Evolutionary conservation across 2,329 filamentous ascomycete genomes (phyloP).

Genomic region (Lasiodiplodia citricola): DNA sequence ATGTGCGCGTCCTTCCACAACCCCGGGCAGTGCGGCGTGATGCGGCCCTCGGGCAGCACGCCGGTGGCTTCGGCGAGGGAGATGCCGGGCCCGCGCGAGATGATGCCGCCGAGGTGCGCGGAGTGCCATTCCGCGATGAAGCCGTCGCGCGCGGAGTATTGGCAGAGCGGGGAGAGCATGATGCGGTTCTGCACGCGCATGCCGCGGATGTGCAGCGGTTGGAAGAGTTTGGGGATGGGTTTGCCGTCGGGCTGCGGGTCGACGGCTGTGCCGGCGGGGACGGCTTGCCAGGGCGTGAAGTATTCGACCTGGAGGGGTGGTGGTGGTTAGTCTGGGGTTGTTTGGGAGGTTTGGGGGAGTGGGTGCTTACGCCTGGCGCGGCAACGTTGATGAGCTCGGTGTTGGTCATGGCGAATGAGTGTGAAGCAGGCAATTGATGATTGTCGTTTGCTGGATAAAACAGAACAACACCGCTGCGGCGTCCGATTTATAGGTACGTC

Average conservation of each 20-base stretch:
- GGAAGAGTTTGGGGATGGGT: constrained; percentile 65
- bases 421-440: neutral
- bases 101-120: constrained; percentile 79
- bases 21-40: constrained; percentile 79
- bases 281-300: constrained; percentile 55
- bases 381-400: constrained; percentile 6
- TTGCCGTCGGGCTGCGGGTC: constrained; percentile 49
- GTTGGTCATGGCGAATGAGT: neutral
- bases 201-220: constrained; percentile 61
- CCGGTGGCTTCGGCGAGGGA: constrained; percentile 79
- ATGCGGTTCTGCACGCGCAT: constrained; percentile 70
- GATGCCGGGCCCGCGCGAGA: constrained; percentile 75
- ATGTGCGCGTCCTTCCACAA: constrained; percentile 87
- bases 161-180: constrained; percentile 68
- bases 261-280: constrained; percentile 53
- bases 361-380: constrained; percentile 1
- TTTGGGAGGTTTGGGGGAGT: neutral
- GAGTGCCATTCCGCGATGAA: constrained; percentile 82
- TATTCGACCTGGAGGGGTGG: constrained; percentile 45
- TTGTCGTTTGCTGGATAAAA: neutral
- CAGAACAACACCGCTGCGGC: neutral
- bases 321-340: neutral
- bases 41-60: constrained; percentile 77
- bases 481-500: neutral
- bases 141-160: constrained; percentile 71